Evolutionary conservation across 352 stramenopile species (phyloP).

Genomic region (Globisporangium okanoganense): DNA sequence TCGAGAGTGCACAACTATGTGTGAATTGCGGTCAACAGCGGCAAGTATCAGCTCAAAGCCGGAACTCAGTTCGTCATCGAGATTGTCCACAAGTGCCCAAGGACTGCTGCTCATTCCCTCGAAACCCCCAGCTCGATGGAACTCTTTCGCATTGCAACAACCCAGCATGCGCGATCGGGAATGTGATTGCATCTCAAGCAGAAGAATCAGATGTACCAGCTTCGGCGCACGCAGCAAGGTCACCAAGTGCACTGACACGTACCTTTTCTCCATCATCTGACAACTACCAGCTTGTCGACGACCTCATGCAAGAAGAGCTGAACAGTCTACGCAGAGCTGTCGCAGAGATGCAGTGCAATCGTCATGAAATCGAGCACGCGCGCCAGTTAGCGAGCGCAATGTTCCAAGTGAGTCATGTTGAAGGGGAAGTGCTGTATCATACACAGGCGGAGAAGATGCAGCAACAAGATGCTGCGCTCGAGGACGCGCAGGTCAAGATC

Average conservation of each 20-base stretch:
- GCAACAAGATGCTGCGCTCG: slow-evolving; percentile 28
- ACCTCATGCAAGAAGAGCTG: slow-evolving; percentile 51
- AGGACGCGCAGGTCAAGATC: slow-evolving; percentile 14
- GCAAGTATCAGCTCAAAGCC: not conserved
- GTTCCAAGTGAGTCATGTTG: slow-evolving; percentile 16
- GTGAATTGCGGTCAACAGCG: not conserved
- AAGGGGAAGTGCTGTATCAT: slow-evolving; percentile 17
- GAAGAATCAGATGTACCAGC: not conserved
- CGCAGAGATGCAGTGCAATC: slow-evolving; percentile 33
- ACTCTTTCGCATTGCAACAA: not conserved
- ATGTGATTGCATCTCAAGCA: not conserved
- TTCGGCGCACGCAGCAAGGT: not conserved
- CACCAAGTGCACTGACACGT: too few species aligned
- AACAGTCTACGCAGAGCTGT: slow-evolving; percentile 35
- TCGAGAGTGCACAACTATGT: slow-evolving; percentile 28
- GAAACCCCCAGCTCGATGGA: not conserved
- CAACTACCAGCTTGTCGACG: slow-evolving; percentile 10
- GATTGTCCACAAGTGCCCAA: not conserved
- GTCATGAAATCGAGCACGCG: slow-evolving; percentile 28
- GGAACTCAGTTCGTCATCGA: not conserved
- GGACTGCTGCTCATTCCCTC: not conserved
- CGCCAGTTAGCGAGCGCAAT: slow-evolving; percentile 18
- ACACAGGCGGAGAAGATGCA: slow-evolving; percentile 32
- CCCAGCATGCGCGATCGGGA: not conserved
- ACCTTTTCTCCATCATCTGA: not conserved